These are phyloP conservation scores for Saitozyma podzolica DNA, from an alignment of 768 basidiomycete species.

Conservation along the genomic window DNA sequence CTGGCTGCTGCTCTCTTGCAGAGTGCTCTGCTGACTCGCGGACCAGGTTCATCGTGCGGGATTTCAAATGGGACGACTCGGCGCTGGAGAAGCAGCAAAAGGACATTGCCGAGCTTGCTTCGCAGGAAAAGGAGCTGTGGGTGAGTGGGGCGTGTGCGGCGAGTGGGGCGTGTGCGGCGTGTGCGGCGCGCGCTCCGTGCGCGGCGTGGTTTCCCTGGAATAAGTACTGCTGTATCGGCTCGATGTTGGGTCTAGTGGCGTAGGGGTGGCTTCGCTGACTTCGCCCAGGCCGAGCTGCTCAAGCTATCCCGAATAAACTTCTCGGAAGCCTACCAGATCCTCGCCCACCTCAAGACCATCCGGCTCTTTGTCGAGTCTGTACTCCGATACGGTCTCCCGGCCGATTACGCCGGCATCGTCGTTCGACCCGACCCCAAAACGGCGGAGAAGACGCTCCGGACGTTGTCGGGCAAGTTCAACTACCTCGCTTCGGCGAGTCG, in stretches of 20 bases:
- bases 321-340: slow-evolving; percentile 90
- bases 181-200: background rate
- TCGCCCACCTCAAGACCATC: slow-evolving; percentile 89
- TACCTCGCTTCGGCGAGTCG: slow-evolving; percentile 76
- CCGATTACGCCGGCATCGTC: slow-evolving; percentile 77
- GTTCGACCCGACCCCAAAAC: slow-evolving; percentile 81
- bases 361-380: slow-evolving; percentile 93
- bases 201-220: background rate
- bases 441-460: slow-evolving; percentile 71
- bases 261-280: slow-evolving; percentile 5
- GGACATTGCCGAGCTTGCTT: slow-evolving; percentile 74
- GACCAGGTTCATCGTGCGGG: slow-evolving; percentile 84
- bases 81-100: slow-evolving; percentile 75
- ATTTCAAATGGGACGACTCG: slow-evolving; percentile 85
- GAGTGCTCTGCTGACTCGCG: slow-evolving; percentile 2
- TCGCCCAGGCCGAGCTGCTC: slow-evolving; percentile 79
- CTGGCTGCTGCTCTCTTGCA: background rate
- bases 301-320: slow-evolving; percentile 91
- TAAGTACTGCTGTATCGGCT: background rate
- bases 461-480: slow-evolving; percentile 73
- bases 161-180: no score
- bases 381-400: slow-evolving; percentile 89
- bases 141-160: slow-evolving; percentile 58
- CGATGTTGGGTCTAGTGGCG: background rate
- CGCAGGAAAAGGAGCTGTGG: slow-evolving; percentile 96